A percentile compares a stretch with the other conserved stretches of the same genome.
Evolutionary conservation across 192 early-diverging fungal genomes (phyloP).

Genomic region (Coemansia erecta): DNA sequence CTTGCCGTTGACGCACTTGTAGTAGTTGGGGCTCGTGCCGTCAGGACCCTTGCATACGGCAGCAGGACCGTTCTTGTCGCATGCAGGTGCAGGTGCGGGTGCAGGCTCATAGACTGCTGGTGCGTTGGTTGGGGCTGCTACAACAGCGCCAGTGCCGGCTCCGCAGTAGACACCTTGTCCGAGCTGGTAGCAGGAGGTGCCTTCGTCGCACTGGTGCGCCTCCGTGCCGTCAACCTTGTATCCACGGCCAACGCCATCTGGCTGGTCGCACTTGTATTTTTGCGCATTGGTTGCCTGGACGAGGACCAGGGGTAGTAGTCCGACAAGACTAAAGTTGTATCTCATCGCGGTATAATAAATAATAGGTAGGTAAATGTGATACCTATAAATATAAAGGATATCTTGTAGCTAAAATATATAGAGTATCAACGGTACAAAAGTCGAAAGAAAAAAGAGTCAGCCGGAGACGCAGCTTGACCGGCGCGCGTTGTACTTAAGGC

Average conservation of each 20-base stretch:
- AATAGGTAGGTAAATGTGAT: background rate
- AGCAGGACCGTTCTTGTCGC: slow-evolving; percentile 13
- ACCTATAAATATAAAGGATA: background rate
- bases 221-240: slow-evolving; percentile 13
- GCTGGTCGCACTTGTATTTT: slow-evolving; percentile 17
- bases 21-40: slow-evolving; percentile 8
- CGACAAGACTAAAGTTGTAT: slow-evolving; percentile 17
- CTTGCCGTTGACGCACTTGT: slow-evolving; percentile 16
- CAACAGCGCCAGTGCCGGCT: slow-evolving; percentile 5
- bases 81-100: background rate
- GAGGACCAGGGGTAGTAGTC: slow-evolving; percentile 18
- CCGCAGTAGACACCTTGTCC: slow-evolving; percentile 29
- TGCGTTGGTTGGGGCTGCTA: background rate
- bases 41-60: slow-evolving; percentile 7
- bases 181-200: slow-evolving; percentile 21
- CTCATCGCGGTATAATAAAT: slow-evolving; percentile 16
- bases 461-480: slow-evolving; percentile 1
- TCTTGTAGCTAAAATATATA: background rate
- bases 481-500: background rate
- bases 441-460: background rate
- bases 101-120: background rate
- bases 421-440: background rate
- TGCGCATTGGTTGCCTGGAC: slow-evolving; percentile 19
- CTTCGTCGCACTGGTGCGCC: slow-evolving; percentile 15
- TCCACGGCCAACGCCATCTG: slow-evolving; percentile 16